These are phyloP conservation scores for Fusarium azukiicola DNA, from an alignment of 2,329 filamentous ascomycete species.

Conservation along the genomic window DNA sequence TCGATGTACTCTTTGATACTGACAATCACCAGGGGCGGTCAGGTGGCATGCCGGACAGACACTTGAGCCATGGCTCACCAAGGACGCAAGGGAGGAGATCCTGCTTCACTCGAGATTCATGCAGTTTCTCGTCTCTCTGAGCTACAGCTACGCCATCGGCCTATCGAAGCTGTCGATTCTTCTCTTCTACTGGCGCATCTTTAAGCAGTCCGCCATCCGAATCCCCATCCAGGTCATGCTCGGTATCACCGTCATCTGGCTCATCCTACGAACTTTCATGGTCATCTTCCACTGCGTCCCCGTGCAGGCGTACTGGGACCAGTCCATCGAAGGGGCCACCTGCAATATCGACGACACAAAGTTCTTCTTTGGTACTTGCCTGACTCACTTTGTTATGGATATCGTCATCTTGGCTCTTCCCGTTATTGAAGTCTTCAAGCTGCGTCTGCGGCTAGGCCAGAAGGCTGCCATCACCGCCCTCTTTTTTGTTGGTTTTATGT, in stretches of 20 bases:
- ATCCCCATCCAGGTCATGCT: conserved; percentile 54
- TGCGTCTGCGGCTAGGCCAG: conserved; percentile 54
- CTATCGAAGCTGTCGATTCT: conserved; percentile 56
- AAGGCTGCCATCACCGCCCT: conserved; percentile 55
- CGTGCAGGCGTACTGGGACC: conserved; percentile 60
- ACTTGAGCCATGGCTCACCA: conserved; percentile 33
- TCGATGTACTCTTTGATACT: neutral
- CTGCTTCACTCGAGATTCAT: conserved; percentile 39
- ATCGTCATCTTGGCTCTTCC: conserved; percentile 58
- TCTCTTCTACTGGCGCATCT: conserved; percentile 58
- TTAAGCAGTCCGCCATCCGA: conserved; percentile 53
- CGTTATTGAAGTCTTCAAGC: conserved; percentile 56
- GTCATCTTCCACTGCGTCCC: conserved; percentile 61
- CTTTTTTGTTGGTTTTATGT: conserved; percentile 57
- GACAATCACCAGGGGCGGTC: conserved; percentile 38
- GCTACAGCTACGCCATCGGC: conserved; percentile 55
- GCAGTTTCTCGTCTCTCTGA: conserved; percentile 42
- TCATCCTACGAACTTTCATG: conserved; percentile 57
- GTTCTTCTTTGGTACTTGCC: conserved; percentile 59
- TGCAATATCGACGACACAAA: conserved; percentile 59
- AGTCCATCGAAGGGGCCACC: conserved; percentile 48
- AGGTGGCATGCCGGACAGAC: conserved; percentile 44
- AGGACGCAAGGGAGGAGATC: conserved; percentile 40
- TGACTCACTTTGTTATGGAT: conserved; percentile 59
- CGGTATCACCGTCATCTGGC: conserved; percentile 50